Base-by-base conservation (phyloP, 805 yeast genomes). In the Saturnispora silvae region DNA sequence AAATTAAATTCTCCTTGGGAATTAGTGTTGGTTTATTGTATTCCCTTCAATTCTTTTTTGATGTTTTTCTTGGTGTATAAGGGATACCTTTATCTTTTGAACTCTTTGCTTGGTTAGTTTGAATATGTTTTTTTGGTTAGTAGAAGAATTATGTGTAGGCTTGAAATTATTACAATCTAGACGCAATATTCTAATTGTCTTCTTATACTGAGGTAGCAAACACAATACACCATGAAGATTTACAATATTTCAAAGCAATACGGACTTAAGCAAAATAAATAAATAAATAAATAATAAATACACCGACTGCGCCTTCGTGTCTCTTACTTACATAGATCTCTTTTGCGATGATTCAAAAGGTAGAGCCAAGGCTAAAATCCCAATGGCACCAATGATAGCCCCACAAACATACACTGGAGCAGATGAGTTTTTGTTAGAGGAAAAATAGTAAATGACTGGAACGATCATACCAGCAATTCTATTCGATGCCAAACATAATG, bases 321-420 rank as follows among this genome's bases (percentile, higher is more conserved):
- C n/a, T n/a, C n/a, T n/a, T n/a, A 22, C 10, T 25, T 39, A 61
- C 34, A 58, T 62, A 34, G 59, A 41, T 50, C 67, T 57, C 42
- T 52, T 50, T 14, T 53, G 52, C 13, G 65, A 53, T 13, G 74
- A 74, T 47, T 72, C 77, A 42, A 64, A 70, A 2, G 78, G 78
- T 47, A 70, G 55, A 14, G 66, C 44, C 1, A 57, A 45, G 5
- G 72, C 56, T 18, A 72, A 54, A 13, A 73, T 48, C 3, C 70
- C 65, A n/a, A 74, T 53, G 18, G 52, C 47, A 15, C 75, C 64
- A 45, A 74, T 70, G 31, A 71, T 50, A 2, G 72, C 75, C 30
- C 78, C 79, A 48, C 75, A 65, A 14, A 74, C 76, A 66, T 70
- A 75, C 34, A 75, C 71, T 4, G 81, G 81, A 14, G 75, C 73